phyloP scores from a whole-genome alignment of 225 moss, liverwort and hornwort genomes.

The Physcomitrium patens region DNA sequence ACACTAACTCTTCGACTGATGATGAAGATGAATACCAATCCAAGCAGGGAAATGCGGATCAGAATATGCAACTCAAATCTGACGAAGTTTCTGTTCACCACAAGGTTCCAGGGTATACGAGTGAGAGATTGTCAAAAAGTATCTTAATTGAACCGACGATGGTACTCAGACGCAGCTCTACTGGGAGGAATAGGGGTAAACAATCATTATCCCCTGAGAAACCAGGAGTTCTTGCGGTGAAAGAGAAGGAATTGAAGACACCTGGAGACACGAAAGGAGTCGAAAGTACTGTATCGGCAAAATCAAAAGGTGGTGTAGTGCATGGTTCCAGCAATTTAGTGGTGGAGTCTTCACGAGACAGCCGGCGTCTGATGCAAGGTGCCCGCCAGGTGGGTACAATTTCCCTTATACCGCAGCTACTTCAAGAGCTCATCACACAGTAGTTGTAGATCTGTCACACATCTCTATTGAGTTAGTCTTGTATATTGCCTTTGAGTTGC shows the following conservation, averaged over 20 bases:
- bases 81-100: conserved; percentile 44
- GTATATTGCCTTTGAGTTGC: background rate
- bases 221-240: conserved; percentile 30
- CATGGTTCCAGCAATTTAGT: conserved; percentile 50
- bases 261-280: conserved; percentile 30
- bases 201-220: conserved; percentile 47
- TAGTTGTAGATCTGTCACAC: conserved; percentile 13
- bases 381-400: conserved; percentile 75
- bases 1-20: conserved; percentile 50
- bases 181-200: conserved; percentile 47
- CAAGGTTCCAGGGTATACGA: conserved; percentile 29
- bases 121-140: conserved; percentile 27
- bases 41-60: conserved; percentile 46
- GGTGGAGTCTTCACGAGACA: conserved; percentile 75
- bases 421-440: conserved; percentile 4
- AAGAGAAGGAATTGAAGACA: conserved; percentile 40
- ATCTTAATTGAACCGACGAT: conserved; percentile 46
- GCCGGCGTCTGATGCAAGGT: conserved; percentile 85
- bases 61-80: conserved; percentile 31
- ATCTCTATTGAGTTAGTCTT: conserved; percentile 17
- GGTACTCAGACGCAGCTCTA: conserved; percentile 49
- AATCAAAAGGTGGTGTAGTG: conserved; percentile 46
- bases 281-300: conserved; percentile 42
- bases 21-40: conserved; percentile 59
- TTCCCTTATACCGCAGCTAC: conserved; percentile 11